Conservation (phyloP, 805 yeast genomes). For the Cyberlindnera suaveolens region DNA sequence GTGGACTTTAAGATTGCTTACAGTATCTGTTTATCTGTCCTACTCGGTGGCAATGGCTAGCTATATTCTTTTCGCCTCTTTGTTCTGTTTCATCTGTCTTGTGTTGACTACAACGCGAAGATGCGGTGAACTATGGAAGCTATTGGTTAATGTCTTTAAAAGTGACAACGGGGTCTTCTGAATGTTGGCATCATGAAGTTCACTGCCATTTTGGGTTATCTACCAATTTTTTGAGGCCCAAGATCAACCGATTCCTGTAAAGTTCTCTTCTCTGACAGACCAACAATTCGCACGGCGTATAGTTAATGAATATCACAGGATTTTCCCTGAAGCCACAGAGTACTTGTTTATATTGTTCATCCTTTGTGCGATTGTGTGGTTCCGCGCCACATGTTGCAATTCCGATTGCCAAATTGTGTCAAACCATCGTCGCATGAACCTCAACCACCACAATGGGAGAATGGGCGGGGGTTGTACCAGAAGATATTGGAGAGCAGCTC, state of each 20-base stretch:
- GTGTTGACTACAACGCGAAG: slow-evolving; percentile 11
- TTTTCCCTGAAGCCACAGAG: too few species aligned
- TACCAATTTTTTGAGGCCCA: too few species aligned
- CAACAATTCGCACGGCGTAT: too few species aligned
- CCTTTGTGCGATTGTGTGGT: too few species aligned
- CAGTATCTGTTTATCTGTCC: slow-evolving; percentile 5
- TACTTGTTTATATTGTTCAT: too few species aligned
- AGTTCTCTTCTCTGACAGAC: too few species aligned
- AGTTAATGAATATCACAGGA: too few species aligned
- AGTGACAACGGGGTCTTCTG: slow-evolving; percentile 9
- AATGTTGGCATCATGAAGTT: background rate
- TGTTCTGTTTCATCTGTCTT: slow-evolving; percentile 13
- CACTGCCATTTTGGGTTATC: too few species aligned
- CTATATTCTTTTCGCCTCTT: slow-evolving; percentile 12
- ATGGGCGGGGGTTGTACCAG: background rate
- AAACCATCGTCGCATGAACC: background rate
- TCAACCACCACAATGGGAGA: background rate
- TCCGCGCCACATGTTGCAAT: background rate
- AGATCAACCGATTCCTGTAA: too few species aligned
- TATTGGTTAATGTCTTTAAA: slow-evolving; percentile 4
- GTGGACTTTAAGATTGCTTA: slow-evolving; percentile 1
- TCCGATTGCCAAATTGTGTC: background rate
- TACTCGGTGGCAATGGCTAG: slow-evolving; percentile 12
- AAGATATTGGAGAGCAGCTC: background rate
- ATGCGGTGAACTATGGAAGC: slow-evolving; percentile 9